phyloP scores from a whole-genome alignment of 2,329 filamentous ascomycete species.

The Aspergillus alliaceus region DNA sequence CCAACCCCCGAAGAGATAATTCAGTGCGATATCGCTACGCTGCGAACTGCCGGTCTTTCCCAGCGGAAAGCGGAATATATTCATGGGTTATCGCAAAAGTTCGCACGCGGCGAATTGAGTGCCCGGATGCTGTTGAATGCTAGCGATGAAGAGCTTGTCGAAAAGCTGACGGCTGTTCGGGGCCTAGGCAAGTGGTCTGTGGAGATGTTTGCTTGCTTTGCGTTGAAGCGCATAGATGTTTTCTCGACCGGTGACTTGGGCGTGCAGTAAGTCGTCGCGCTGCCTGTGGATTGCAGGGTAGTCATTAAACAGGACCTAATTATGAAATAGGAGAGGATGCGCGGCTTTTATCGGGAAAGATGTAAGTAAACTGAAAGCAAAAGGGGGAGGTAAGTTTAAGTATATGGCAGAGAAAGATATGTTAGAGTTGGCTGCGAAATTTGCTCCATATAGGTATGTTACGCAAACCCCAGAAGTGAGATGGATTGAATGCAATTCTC shows the following conservation, averaged over 20 bases:
- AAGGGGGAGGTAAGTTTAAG: conserved; percentile 88
- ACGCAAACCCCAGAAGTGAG: too few relatives aligned
- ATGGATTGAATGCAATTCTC: conserved; percentile 11
- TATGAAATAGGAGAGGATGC: conserved; percentile 67
- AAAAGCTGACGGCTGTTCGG: conserved; percentile 78
- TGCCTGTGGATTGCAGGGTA: background rate
- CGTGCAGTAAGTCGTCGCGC: conserved; percentile 64
- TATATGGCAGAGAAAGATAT: conserved; percentile 96
- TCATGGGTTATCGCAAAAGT: conserved; percentile 79
- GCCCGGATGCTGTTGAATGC: conserved; percentile 74
- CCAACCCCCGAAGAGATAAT: conserved; percentile 75
- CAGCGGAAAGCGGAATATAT: conserved; percentile 97
- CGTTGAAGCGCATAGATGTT: conserved; percentile 90
- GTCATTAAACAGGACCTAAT: conserved; percentile 4
- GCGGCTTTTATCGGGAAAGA: conserved; percentile 82
- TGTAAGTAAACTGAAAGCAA: conserved; percentile 77
- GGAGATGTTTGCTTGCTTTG: conserved; percentile 98
- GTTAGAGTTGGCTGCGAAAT: conserved; percentile 75
- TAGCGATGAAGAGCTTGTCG: conserved; percentile 80
- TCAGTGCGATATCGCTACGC: conserved; percentile 59
- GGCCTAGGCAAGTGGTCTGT: conserved; percentile 89
- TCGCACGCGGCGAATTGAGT: conserved; percentile 70
- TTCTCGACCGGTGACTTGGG: conserved; percentile 91
- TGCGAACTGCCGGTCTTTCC: conserved; percentile 84
- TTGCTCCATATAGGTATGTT: conserved; percentile 73